A percentile compares a stretch with the other conserved stretches of the same genome.
Conservation (phyloP, 2,329 filamentous ascomycete genomes). For the Fusarium sp. region DNA sequence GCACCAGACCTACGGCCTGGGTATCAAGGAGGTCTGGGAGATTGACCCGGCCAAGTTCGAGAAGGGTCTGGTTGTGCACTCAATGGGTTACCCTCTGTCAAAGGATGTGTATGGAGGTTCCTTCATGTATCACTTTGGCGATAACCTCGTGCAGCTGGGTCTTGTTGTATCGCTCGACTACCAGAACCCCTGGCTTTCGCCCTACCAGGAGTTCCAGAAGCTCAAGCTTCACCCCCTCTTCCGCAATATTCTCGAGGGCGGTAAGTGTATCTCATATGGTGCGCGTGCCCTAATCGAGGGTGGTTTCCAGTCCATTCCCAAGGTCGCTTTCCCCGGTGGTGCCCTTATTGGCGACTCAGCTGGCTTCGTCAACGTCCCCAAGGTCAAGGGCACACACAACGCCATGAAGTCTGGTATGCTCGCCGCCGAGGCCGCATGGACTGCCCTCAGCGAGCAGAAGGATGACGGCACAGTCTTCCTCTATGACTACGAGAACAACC, state of each 20-base stretch:
- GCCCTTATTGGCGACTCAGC: slow-evolving; percentile 96
- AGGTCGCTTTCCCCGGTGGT: slow-evolving; percentile 94
- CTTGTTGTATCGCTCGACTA: slow-evolving; percentile 95
- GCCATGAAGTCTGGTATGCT: slow-evolving; percentile 98
- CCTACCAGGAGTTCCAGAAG: slow-evolving; percentile 96
- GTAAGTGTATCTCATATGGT: slow-evolving; percentile 96
- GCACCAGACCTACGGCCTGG: slow-evolving; percentile 93
- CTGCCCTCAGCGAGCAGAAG: slow-evolving; percentile 66
- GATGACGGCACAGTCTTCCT: slow-evolving; percentile 81
- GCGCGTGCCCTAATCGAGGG: slow-evolving; percentile 92
- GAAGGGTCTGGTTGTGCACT: slow-evolving; percentile 84
- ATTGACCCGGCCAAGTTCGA: slow-evolving; percentile 90
- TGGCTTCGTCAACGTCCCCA: slow-evolving; percentile 95
- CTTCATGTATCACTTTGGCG: slow-evolving; percentile 99
- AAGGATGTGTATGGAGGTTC: slow-evolving; percentile 92
- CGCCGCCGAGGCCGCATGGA: slow-evolving; percentile 88
- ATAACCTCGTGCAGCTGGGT: slow-evolving; percentile 92
- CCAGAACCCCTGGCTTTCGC: slow-evolving; percentile 93
- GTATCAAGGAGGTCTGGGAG: slow-evolving; percentile 98
- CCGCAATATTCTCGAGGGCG: slow-evolving; percentile 84
- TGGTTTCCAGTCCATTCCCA: slow-evolving; percentile 96
- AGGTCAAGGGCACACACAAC: slow-evolving; percentile 98
- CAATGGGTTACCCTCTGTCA: slow-evolving; percentile 89
- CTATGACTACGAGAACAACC: slow-evolving; percentile 89
- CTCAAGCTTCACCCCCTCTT: slow-evolving; percentile 98